A percentile compares a stretch with the other conserved stretches of the same genome.
Conservation (phyloP, 2,329 filamentous ascomycete species). For the Colletotrichum incanum region DNA sequence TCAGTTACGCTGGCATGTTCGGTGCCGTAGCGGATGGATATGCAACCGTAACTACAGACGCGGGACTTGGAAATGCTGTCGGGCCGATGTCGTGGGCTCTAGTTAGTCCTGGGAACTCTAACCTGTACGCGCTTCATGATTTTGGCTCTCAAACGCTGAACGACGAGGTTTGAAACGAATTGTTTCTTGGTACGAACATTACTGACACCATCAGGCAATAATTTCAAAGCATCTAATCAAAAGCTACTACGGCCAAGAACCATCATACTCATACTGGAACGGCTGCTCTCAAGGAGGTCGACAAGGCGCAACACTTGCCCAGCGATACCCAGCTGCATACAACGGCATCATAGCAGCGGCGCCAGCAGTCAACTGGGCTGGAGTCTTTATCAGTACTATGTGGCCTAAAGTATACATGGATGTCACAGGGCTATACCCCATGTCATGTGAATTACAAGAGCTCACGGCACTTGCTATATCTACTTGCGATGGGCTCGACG, state of each 20-base stretch:
- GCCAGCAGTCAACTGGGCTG: conserved; percentile 51
- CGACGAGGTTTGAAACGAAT: conserved; percentile 8
- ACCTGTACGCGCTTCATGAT: conserved; percentile 20
- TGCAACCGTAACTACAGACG: conserved; percentile 44
- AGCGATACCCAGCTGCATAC: conserved; percentile 70
- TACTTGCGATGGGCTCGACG: conserved; percentile 46
- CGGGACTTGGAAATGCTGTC: conserved; percentile 34
- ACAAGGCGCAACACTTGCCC: conserved; percentile 69
- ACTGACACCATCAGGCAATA: conserved; percentile 50
- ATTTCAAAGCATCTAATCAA: conserved; percentile 64
- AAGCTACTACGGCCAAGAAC: conserved; percentile 60
- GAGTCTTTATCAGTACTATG: conserved; percentile 18
- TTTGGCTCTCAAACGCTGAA: conserved; percentile 13
- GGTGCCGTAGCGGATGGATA: conserved; percentile 45
- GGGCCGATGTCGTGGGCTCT: conserved; percentile 43
- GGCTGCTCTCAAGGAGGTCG: conserved; percentile 74
- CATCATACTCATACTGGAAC: conserved; percentile 66
- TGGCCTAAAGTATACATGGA: conserved; percentile 22
- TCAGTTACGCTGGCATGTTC: conserved; percentile 43
- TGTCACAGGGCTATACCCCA: conserved; percentile 19
- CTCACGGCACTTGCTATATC: conserved; percentile 54
- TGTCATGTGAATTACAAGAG: conserved; percentile 47
- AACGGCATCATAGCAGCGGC: conserved; percentile 69
- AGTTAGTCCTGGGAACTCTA: conserved; percentile 28
- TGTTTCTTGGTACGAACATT: too few relatives aligned